A percentile compares a stretch with the other conserved stretches of the same genome.
Evolutionary conservation across 306 rosid genomes (phyloP).

Genomic region (Inga leiocalycina): DNA sequence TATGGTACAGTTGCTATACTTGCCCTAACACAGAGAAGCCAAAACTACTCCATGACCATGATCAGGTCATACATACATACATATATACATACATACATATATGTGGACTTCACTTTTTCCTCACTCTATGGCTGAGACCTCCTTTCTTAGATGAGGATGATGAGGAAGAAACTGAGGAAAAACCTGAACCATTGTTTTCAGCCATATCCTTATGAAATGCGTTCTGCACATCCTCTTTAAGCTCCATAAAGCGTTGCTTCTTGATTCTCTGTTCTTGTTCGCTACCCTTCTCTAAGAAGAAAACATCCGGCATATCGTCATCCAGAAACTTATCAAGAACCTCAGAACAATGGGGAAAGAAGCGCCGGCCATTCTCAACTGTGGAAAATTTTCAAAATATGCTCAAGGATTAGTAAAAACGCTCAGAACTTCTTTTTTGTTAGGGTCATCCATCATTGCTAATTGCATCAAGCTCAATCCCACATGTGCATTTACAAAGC

Average conservation of each 20-base stretch:
- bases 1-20: conserved; percentile 33
- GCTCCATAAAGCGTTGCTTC: conserved; percentile 83
- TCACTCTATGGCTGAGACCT: conserved; percentile 43
- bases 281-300: conserved; percentile 71
- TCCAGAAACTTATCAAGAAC: conserved; percentile 81
- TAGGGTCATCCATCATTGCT: not conserved
- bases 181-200: conserved; percentile 49
- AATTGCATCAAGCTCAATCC: conserved; percentile 27
- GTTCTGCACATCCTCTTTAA: conserved; percentile 82
- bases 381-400: conserved; percentile 27
- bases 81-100: not conserved
- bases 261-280: conserved; percentile 70
- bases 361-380: conserved; percentile 86
- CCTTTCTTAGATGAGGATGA: conserved; percentile 52
- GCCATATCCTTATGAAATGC: conserved; percentile 91
- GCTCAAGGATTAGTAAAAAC: conserved; percentile 21
- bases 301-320: conserved; percentile 68
- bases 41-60: conserved; percentile 24
- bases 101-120: conserved; percentile 45
- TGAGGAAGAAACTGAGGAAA: conserved; percentile 55
- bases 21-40: conserved; percentile 14
- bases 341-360: conserved; percentile 92
- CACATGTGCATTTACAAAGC: not conserved
- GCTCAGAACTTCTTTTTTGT: not conserved
- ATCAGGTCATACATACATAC: not conserved